A percentile compares a stretch with the other conserved stretches of the same genome.
Evolutionary conservation across 257 asterid species (phyloP).

Genomic region (Echites panduratus): DNA sequence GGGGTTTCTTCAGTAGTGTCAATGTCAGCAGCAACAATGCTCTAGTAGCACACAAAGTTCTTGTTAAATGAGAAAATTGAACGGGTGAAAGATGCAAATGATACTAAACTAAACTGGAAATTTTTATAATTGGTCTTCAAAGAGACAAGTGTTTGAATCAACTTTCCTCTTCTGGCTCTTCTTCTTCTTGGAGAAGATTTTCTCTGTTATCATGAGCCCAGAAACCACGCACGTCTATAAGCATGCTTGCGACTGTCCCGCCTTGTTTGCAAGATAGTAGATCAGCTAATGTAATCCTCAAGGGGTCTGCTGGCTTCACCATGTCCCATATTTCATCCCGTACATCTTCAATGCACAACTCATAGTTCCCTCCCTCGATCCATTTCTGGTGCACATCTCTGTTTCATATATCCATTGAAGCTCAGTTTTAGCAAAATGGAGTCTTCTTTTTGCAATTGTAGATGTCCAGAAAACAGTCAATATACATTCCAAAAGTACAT

Average conservation of each 20-base stretch:
- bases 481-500: neutral
- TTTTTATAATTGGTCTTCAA: neutral
- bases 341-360: constrained; percentile 94
- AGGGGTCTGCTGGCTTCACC: constrained; percentile 88
- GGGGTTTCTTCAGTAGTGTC: neutral
- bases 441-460: neutral
- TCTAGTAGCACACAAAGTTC: neutral
- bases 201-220: constrained; percentile 99
- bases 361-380: constrained; percentile 98
- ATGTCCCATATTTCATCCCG: constrained; percentile 99
- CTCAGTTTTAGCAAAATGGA: neutral
- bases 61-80: neutral
- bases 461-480: neutral
- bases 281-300: constrained; percentile 71
- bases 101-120: neutral
- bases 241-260: constrained; percentile 99
- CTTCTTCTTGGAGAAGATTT: constrained; percentile 99
- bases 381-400: constrained; percentile 99
- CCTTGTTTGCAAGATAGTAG: constrained; percentile 88
- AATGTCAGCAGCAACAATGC: neutral
- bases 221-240: constrained; percentile 90
- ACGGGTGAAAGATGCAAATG: neutral
- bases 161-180: constrained; percentile 90
- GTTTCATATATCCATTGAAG: constrained; percentile 20
- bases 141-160: neutral